Conservation (phyloP, 768 basidiomycete species). For the Lentinula raphanica region DNA sequence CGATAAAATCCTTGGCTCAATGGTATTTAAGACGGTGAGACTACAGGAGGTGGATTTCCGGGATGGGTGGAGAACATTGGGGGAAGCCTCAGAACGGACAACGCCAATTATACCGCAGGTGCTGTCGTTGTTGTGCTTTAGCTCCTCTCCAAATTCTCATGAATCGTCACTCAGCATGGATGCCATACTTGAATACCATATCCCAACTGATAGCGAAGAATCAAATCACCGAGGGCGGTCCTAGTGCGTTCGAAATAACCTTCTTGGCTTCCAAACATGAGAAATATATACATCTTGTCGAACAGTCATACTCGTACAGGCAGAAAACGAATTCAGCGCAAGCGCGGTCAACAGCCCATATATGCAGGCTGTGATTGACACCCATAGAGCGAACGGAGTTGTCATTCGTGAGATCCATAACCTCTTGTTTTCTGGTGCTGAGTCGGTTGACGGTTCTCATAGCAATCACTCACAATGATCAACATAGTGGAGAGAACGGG, state of each 20-base stretch:
- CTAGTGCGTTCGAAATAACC: conserved; percentile 28
- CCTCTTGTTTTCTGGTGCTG: background rate
- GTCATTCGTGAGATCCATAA: conserved; percentile 38
- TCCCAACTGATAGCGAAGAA: conserved; percentile 45
- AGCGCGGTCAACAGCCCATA: conserved; percentile 37
- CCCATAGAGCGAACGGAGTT: conserved; percentile 40
- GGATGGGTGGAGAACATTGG: conserved; percentile 56
- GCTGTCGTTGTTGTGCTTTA: background rate
- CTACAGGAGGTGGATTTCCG: conserved; percentile 53
- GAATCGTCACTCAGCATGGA: conserved; percentile 37
- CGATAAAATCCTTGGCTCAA: background rate
- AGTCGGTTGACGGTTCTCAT: background rate
- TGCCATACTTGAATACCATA: conserved; percentile 47
- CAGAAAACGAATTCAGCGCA: conserved; percentile 51
- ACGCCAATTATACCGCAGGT: conserved; percentile 34
- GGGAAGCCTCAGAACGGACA: conserved; percentile 43
- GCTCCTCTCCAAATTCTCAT: background rate
- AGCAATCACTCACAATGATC: conserved; percentile 48
- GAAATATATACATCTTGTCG: conserved; percentile 25
- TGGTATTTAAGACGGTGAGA: conserved; percentile 35
- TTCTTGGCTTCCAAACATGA: background rate
- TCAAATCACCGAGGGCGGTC: conserved; percentile 57
- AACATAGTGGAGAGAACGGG: conserved; percentile 41
- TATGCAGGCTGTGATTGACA: conserved; percentile 46
- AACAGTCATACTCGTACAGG: conserved; percentile 47